These are phyloP conservation scores for Aspergillus sclerotioniger DNA, from an alignment of 495 filamentous ascomycete genomes.

Conservation along the genomic window DNA sequence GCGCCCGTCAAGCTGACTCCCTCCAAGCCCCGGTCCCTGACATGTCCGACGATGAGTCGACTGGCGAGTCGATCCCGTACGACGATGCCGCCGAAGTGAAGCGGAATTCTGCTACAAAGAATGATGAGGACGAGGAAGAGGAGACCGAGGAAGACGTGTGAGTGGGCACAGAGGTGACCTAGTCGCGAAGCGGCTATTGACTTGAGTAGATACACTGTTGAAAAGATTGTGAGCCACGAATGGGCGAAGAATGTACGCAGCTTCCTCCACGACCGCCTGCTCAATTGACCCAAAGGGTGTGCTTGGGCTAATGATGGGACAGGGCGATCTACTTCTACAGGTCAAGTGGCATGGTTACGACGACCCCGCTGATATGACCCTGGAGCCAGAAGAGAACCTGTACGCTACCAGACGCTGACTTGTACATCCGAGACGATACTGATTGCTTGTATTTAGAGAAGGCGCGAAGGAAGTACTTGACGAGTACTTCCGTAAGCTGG, in stretches of 20 bases:
- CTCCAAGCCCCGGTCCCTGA: slow-evolving; percentile 38
- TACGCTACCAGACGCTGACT: slow-evolving; percentile 20
- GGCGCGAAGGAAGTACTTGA: slow-evolving; percentile 53
- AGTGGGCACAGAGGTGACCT: slow-evolving; percentile 15
- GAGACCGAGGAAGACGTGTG: slow-evolving; percentile 45
- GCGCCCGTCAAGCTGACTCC: slow-evolving; percentile 15
- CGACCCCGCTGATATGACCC: slow-evolving; percentile 52
- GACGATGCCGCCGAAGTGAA: slow-evolving; percentile 31
- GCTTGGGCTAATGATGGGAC: slow-evolving; percentile 16
- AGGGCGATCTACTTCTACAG: slow-evolving; percentile 46
- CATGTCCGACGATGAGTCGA: slow-evolving; percentile 47
- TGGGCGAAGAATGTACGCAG: slow-evolving; percentile 38
- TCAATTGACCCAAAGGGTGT: background rate
- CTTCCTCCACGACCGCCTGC: background rate
- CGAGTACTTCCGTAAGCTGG: slow-evolving; percentile 55
- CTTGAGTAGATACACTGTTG: slow-evolving; percentile 55
- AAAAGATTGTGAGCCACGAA: slow-evolving; percentile 53
- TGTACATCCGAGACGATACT: slow-evolving; percentile 9
- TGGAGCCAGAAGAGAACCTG: slow-evolving; percentile 60
- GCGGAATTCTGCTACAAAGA: slow-evolving; percentile 22
- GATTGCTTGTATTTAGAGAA: slow-evolving; percentile 32
- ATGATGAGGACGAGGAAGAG: slow-evolving; percentile 40
- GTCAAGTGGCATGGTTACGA: slow-evolving; percentile 68
- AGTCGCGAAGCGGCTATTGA: slow-evolving; percentile 29
- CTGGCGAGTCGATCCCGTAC: slow-evolving; percentile 40